Evolutionary conservation across 805 yeast genomes (phyloP), one percentile per base, ranked within the genome.

Genomic region (Candida railenensis): DNA sequence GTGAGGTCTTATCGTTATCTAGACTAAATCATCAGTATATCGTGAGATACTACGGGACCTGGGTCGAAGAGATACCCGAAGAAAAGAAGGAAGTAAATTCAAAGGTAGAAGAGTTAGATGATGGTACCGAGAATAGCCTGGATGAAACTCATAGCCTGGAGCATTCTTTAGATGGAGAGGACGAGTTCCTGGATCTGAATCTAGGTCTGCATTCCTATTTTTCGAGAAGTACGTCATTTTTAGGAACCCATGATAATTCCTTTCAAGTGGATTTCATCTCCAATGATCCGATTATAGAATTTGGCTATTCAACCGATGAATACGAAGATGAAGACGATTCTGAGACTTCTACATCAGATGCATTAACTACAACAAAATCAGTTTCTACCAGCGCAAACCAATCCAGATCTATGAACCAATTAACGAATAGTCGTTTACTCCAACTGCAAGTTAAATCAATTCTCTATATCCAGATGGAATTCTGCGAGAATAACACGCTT

Each of bases 381-480:
- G 41, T 5, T 40, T 43, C 42, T 36, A 20, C 4, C 25, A 20
- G 16, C 22, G 34, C 25, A 34, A 25, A 12, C 22, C 42, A 19
- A 33, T 34, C 16, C n/a, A 41, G 28, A 36, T 36, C 39, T 16
- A 16, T 19, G 18, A 9, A 14, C 14, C 21, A 12, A 14, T 22
- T 22, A 4, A 20, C 21, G 4, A 16, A 15, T 36, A 16, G 39
- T 9, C 30, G 30, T 11, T 25, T 25, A 25, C 30, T 25, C 9
- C 63, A 69, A 25, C 30, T 25, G 30, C 63, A 69, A 39, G 73
- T 72, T 2, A 56, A 52, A 52, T 86, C 91, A 44, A 89, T 96
- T 0, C 66, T 94, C 25, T 94, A 88, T 62, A 94, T 94, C 54
- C 99, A 94, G 61, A 94, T 94, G 99, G 99, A 94, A 63, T 94